phyloP scores from a whole-genome alignment of 1,139 yeast species.

The Kazachstania sp. region DNA sequence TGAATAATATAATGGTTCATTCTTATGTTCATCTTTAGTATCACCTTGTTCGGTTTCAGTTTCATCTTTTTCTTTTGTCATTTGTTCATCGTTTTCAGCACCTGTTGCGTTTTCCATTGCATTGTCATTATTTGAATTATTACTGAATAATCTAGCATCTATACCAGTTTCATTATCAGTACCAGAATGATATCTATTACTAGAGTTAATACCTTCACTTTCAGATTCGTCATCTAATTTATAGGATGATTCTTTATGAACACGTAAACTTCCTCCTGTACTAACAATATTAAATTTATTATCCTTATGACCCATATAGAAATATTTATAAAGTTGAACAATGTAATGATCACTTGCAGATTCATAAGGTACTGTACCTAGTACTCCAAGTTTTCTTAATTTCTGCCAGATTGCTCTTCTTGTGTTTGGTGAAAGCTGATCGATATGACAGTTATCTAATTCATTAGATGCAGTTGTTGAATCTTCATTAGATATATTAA shows the following conservation, averaged over 20 bases:
- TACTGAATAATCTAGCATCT: too few species aligned
- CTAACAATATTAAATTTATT: neutral
- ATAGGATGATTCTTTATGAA: too few species aligned
- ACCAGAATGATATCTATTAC: too few species aligned
- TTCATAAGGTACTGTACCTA: constrained; percentile 29
- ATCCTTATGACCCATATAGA: constrained; percentile 19
- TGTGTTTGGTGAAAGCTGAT: constrained; percentile 13
- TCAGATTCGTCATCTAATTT: too few species aligned
- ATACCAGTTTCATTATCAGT: too few species aligned
- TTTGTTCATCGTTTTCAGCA: constrained; percentile 5
- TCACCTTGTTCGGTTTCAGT: neutral
- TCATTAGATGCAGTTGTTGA: neutral
- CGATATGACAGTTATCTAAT: neutral
- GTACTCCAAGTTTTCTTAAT: constrained; percentile 26
- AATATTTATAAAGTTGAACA: constrained; percentile 28
- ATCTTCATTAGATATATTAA: neutral
- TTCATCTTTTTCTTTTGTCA: neutral
- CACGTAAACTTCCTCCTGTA: too few species aligned
- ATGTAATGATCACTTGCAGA: constrained; percentile 26
- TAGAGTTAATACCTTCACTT: too few species aligned
- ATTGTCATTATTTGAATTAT: too few species aligned
- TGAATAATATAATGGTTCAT: constrained; percentile 4
- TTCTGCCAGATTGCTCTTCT: constrained; percentile 29
- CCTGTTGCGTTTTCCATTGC: too few species aligned
- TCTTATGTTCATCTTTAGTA: neutral